Evolutionary conservation across 495 filamentous ascomycete species (phyloP), one percentile per base, ranked within the genome.

Genomic region (Aspergillus olivimuriae): DNA sequence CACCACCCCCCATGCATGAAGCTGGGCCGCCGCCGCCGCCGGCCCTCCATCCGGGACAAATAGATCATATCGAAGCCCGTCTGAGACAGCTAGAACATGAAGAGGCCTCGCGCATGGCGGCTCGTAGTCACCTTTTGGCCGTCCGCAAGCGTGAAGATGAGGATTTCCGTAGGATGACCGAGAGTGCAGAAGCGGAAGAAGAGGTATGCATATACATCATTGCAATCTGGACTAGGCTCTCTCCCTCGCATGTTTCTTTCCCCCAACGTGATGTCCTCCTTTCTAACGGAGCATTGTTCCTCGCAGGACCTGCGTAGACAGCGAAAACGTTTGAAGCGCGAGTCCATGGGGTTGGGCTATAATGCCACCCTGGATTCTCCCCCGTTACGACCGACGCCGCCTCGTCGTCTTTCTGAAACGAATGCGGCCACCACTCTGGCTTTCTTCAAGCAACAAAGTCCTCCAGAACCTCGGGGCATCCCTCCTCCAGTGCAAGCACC

Each of bases 401-500:
- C 66, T 22, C 67, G 69, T 35, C 67, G 69, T 15, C 39, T 73
- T 30, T 73, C 69, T 18, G 69, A 73, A 50, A 73, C 69, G 37
- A 73, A 66, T 46, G 69, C 69, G 18, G 69, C 69, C n/a, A 73
- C 69, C 6, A 73, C 69, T n/a, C 50, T 73, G 34, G 69, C 69
- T n/a, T 73, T 71, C 39, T 69, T 73, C 56, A 70, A 73, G 44
- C 69, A 73, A 44, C 69, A 73, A 43, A 67, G 55, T n/a, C 67
- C 69, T 5, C 67, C 64, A n/a, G 69, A 73, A 42, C 67, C 67
- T 31, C 69, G 66, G 34, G 60, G 54, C 23, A 58, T 62, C 33
- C 60, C 62, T 17, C 62, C 62, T 33, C 56, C 60, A 47, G 54
- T 61, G 18, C 62, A 65, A 39, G 41, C 50, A 14, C 56, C 55